Evolutionary conservation across 352 stramenopile genomes (phyloP), one percentile per base, ranked within the genome.

Genomic region (Globisporangium splendens): DNA sequence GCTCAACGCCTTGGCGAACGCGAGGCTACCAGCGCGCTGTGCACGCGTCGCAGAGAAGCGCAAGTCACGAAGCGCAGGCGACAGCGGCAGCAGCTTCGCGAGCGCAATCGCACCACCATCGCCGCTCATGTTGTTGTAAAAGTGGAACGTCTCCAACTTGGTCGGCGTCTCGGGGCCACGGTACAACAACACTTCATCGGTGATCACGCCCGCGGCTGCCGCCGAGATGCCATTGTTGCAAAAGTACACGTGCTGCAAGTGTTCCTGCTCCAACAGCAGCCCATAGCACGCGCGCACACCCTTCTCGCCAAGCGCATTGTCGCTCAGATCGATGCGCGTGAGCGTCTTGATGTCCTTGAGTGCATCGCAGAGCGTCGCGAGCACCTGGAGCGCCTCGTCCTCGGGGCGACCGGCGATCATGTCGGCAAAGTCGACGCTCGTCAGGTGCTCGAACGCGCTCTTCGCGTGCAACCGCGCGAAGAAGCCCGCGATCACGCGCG

Each of bases 121-220:
- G 24, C 93, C 96, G 64, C 89, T 98, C 95, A 98, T 98, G 70
- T 98, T 98, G 73, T 98, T 98, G 81, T 97, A 98, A 56, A 98
- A 98, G 71, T 98, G 93, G 65, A 98, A 91, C 28, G 73, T 95
- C 58, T 93, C 73, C 59, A 98, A 84, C 68, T 89, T 90, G 28
- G 88, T 96, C 3, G 83, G 82, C 8, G 64, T 70, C 57, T 86
- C 75, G 0, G 54, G 52, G 21, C 79, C 81, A 20, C 82, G 75
- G 70, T 91, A 95, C 20, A 95, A 70, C 54, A 97, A 74, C 55
- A 98, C 86, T 53, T 96, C 86, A 41, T 94, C 73, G 11, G 93
- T 80, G 46, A 96, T 88, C 41, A 95, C 83, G 42, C 77, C 88
- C 17, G 94, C 95, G 8, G 89, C 88, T 2, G 86, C 86, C 8